Base-by-base conservation (phyloP, 1,139 yeast genomes). In the Yamadazyma siamensis region DNA sequence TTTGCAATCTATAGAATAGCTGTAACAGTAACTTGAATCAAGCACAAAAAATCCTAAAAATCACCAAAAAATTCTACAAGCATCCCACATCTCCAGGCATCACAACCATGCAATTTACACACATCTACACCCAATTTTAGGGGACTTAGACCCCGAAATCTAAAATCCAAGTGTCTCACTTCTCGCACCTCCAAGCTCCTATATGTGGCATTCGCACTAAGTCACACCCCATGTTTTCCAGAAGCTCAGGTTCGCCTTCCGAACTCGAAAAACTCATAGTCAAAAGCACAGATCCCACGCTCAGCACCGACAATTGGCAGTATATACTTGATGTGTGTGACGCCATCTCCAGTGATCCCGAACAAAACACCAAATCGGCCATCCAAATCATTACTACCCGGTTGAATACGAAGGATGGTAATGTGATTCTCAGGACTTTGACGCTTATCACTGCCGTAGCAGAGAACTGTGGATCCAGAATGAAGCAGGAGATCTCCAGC, bases 401-500 rank as follows among this genome's bases (percentile, higher is more conserved):
- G 31, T 59, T 89, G 27, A 63, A 65, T 21, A 65, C 71, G 16
- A 65, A 73, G 27, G 91, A 86, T 54, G 96, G 95, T 18, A 91
- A 89, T 54, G 82, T 84, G 2, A 77, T 86, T 17, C 62, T 89
- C 32, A 71, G 94, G 45, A 58, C 94, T 0, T 59, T 91, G 32
- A 73, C 95, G 0, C 60, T 91, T 33, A 60, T 86, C 13, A 72
- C 77, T 13, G 81, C 96, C 0, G 57, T 87, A 21, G 95, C 95
- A 1, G 96, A 89, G 56, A 91, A 91, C 54, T 89, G 97, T 59
- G 97, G 97, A 1, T 80, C 95, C 2, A 68, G 88, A 44, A 76
- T 85, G 75, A 80, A 80, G 46, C 88, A 85, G 40, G 87, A 82
- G 46, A 78, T 89, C 26, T 89, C 95, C 21, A 68, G 88, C 14